Conservation (phyloP, 2,329 filamentous ascomycete species). For the Thielaviopsis populi region DNA sequence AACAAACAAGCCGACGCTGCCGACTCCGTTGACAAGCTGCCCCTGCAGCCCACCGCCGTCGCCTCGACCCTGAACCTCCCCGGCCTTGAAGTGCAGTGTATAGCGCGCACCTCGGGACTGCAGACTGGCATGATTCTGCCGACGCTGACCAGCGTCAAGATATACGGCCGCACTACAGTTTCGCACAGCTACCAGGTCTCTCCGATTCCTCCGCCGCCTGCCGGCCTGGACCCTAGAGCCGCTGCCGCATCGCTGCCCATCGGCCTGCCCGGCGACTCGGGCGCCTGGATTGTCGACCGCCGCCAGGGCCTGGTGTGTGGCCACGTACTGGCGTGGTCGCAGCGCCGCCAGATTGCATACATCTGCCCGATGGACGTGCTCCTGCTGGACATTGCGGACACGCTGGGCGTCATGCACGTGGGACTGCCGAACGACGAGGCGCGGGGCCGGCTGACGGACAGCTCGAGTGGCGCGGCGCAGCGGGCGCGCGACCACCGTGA, state of each 20-base stretch:
- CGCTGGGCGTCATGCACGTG: constrained; percentile 55
- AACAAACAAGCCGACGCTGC: constrained; percentile 12
- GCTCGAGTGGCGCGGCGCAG: neutral
- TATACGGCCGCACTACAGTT: constrained; percentile 69
- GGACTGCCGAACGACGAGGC: constrained; percentile 48
- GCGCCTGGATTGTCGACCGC: constrained; percentile 82
- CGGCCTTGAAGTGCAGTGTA: constrained; percentile 69
- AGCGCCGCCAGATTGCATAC: constrained; percentile 67
- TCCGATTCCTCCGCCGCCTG: constrained; percentile 13
- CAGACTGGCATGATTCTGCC: constrained; percentile 65
- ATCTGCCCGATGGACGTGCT: constrained; percentile 92
- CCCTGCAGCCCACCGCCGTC: constrained; percentile 41
- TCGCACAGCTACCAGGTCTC: constrained; percentile 52
- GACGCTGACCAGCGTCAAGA: constrained; percentile 69
- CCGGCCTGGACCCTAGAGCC: neutral
- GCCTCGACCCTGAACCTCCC: constrained; percentile 48
- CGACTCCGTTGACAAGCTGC: constrained; percentile 22
- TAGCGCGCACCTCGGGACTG: constrained; percentile 73
- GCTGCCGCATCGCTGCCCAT: constrained; percentile 27
- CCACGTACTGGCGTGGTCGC: constrained; percentile 79
- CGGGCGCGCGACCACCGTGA: constrained; percentile 8
- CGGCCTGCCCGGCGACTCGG: constrained; percentile 73
- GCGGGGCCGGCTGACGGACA: constrained; percentile 22
- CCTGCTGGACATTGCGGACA: constrained; percentile 69
- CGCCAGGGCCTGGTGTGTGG: constrained; percentile 67